These are phyloP conservation scores for Polytrichum commune DNA, from an alignment of 225 moss, liverwort and hornwort species.

Conservation along the genomic window DNA sequence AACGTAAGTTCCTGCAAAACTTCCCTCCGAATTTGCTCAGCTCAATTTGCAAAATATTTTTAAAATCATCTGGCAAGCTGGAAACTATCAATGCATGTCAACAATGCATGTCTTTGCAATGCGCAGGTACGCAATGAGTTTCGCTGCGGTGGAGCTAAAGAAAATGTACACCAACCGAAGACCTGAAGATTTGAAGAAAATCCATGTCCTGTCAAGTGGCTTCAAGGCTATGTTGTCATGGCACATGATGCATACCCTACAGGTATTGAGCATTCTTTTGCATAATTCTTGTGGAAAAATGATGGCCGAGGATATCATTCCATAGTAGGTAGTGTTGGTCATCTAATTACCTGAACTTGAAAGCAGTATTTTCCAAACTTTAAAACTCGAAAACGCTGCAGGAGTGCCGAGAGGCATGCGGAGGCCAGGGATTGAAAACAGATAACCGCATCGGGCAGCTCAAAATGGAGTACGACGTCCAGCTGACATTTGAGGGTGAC, in stretches of 20 bases:
- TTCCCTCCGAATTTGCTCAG: too few relatives aligned
- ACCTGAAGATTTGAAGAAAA: conserved; percentile 59
- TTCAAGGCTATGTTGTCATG: conserved; percentile 79
- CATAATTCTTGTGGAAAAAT: too few relatives aligned
- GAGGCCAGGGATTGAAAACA: conserved; percentile 87
- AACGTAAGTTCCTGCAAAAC: conserved; percentile 46
- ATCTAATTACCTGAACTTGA: too few relatives aligned
- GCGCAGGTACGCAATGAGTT: conserved; percentile 85
- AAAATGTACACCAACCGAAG: conserved; percentile 32
- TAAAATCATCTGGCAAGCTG: too few relatives aligned
- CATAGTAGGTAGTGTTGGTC: too few relatives aligned
- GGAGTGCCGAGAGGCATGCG: conserved; percentile 97
- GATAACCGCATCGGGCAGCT: conserved; percentile 77
- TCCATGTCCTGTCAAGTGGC: conserved; percentile 88
- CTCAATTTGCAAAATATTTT: too few relatives aligned
- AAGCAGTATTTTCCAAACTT: too few relatives aligned
- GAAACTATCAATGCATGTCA: too few relatives aligned
- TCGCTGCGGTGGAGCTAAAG: conserved; percentile 67
- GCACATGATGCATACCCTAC: conserved; percentile 75
- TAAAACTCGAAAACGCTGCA: conserved; percentile 13
- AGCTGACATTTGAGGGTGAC: conserved; percentile 91
- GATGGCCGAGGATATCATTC: too few relatives aligned
- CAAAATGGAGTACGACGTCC: conserved; percentile 89
- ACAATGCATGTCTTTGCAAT: too few relatives aligned
- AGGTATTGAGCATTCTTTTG: conserved; percentile 36